Evolutionary conservation across 2,329 filamentous ascomycete species (phyloP).

Genomic region (Thelonectria rubi): DNA sequence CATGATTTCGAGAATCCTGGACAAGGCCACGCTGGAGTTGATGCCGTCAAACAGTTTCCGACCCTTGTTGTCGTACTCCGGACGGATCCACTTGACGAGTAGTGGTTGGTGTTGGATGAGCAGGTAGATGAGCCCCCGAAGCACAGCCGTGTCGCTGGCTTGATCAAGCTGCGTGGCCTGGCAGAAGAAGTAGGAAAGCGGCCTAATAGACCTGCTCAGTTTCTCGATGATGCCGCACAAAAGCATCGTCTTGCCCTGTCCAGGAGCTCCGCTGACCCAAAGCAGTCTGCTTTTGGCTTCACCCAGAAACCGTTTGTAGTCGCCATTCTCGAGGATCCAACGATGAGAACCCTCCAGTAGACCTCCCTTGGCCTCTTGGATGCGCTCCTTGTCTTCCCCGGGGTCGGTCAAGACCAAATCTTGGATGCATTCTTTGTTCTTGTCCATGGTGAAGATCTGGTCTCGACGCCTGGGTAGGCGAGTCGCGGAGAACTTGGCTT

Average conservation of each 20-base stretch:
- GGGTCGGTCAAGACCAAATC: not conserved
- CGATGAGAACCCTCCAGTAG: not conserved
- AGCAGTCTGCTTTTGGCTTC: not conserved
- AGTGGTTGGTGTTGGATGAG: not conserved
- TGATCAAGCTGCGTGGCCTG: not conserved
- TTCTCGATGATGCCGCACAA: not conserved
- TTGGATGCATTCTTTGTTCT: not conserved
- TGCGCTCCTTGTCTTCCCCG: not conserved
- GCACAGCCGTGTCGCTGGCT: not conserved
- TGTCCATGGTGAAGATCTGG: not conserved
- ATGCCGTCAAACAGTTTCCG: not conserved
- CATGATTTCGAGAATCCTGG: not conserved
- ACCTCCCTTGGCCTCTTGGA: not conserved
- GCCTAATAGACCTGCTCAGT: not conserved
- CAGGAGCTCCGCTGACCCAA: not conserved
- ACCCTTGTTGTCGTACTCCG: not conserved
- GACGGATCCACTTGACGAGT: not conserved
- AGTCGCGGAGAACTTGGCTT: not conserved
- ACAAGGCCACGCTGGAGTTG: not conserved
- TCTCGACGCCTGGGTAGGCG: not conserved
- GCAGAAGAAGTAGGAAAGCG: constrained; percentile 13
- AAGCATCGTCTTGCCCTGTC: not conserved
- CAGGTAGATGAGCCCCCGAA: not conserved
- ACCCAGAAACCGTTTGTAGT: not conserved
- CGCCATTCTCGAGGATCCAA: not conserved